A percentile compares a stretch with the other conserved stretches of the same genome.
Evolutionary conservation across 1,139 yeast genomes (phyloP).

Genomic region (Arxiozyma telluris): DNA sequence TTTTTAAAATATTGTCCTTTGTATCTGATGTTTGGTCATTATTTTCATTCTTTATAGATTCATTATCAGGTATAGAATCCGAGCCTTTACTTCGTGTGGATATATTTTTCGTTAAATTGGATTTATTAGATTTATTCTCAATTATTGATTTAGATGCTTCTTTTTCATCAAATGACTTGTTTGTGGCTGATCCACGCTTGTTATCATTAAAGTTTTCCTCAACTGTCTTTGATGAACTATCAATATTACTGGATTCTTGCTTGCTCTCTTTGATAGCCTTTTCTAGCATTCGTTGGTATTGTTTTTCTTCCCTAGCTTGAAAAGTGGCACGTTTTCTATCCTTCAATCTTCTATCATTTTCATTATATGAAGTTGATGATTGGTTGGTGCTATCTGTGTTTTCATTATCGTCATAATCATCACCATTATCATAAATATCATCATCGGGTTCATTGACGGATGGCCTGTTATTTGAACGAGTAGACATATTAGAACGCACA

Average conservation of each 20-base stretch:
- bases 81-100: background rate
- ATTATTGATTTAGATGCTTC: background rate
- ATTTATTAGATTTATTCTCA: background rate
- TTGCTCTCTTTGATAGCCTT: conserved; percentile 33
- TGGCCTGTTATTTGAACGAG: background rate
- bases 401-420: conserved; percentile 7
- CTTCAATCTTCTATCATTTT: conserved; percentile 11
- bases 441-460: background rate
- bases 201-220: background rate
- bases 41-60: conserved; percentile 1
- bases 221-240: background rate
- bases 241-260: conserved; percentile 19
- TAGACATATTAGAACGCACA: background rate
- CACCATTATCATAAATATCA: too few relatives aligned
- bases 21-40: background rate
- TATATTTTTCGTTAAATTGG: background rate
- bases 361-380: conserved; percentile 8
- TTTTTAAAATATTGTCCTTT: background rate
- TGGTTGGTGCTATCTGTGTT: background rate
- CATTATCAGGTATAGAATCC: background rate
- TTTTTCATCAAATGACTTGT: background rate
- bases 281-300: conserved; percentile 33
- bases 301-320: conserved; percentile 33
- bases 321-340: conserved; percentile 30
- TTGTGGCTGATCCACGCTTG: background rate